phyloP scores from a whole-genome alignment of 2,329 filamentous ascomycete genomes.

The Talaromyces sp. region DNA sequence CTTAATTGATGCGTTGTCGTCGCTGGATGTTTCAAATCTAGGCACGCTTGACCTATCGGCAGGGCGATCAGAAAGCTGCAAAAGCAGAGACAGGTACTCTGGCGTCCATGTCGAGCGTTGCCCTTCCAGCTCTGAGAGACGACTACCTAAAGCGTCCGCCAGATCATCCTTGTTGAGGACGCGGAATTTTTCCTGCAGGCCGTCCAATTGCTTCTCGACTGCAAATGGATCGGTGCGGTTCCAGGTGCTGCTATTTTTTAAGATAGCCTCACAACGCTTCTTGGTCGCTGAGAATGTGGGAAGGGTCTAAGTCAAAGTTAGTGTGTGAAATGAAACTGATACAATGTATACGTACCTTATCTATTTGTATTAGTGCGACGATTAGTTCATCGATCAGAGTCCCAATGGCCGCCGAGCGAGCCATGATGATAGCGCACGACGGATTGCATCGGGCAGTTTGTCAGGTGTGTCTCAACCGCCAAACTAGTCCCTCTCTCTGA shows the following conservation, averaged over 20 bases:
- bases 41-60: conserved; percentile 64
- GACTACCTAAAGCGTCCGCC: conserved; percentile 63
- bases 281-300: conserved; percentile 30
- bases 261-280: conserved; percentile 30
- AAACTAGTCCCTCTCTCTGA: background rate
- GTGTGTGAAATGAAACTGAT: background rate
- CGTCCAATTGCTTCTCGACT: conserved; percentile 61
- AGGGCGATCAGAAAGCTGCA: conserved; percentile 79
- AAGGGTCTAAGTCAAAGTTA: conserved; percentile 26
- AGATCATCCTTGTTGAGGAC: conserved; percentile 75
- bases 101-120: conserved; percentile 65
- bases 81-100: conserved; percentile 72
- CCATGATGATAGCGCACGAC: conserved; percentile 53
- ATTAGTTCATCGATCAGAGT: conserved; percentile 70
- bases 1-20: background rate
- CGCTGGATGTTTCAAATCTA: conserved; percentile 22
- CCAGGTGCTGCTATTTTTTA: conserved; percentile 49
- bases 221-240: conserved; percentile 71
- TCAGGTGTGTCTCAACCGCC: background rate
- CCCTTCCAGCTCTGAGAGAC: conserved; percentile 59
- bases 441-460: background rate
- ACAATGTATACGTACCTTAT: conserved; percentile 10
- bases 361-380: conserved; percentile 22
- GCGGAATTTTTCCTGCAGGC: conserved; percentile 81
- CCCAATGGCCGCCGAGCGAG: conserved; percentile 63